Evolutionary conservation across 805 yeast genomes (phyloP).

Genomic region (Brettanomyces anomalus): DNA sequence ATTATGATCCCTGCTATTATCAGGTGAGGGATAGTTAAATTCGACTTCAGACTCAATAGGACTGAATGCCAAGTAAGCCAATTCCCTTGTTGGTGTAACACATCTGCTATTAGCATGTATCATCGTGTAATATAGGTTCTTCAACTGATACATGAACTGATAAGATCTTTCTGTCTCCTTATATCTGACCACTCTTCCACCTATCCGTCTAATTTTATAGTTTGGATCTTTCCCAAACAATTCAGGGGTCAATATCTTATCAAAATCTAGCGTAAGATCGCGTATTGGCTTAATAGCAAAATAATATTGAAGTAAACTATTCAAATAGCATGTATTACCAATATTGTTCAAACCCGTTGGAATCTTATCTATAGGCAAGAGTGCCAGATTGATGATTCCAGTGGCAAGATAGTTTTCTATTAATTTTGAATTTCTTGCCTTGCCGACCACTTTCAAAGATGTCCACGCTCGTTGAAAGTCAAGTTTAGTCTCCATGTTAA

Average conservation of each 20-base stretch:
- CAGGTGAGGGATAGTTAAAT: constrained; percentile 28
- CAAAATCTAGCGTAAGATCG: constrained; percentile 50
- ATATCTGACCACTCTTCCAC: constrained; percentile 77
- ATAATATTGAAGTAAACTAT: constrained; percentile 83
- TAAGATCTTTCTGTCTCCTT: constrained; percentile 73
- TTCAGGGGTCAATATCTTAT: constrained; percentile 24
- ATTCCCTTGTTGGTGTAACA: constrained; percentile 72
- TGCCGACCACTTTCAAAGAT: constrained; percentile 49
- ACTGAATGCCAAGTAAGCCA: constrained; percentile 81
- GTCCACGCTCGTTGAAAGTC: constrained; percentile 49
- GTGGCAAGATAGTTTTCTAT: constrained; percentile 47
- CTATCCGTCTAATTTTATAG: constrained; percentile 55
- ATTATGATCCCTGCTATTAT: neutral
- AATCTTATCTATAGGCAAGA: constrained; percentile 57
- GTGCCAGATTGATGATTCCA: constrained; percentile 53
- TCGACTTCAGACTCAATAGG: constrained; percentile 62
- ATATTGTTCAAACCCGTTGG: constrained; percentile 92
- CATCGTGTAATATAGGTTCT: constrained; percentile 62
- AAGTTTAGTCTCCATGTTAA: constrained; percentile 29
- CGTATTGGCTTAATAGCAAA: constrained; percentile 80
- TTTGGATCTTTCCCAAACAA: constrained; percentile 24
- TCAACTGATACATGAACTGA: constrained; percentile 69
- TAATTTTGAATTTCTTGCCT: constrained; percentile 42
- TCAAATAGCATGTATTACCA: constrained; percentile 92
- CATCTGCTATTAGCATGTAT: constrained; percentile 52